These are phyloP conservation scores for Dentipellis fragilis DNA, from an alignment of 768 basidiomycete genomes.

Conservation along the genomic window DNA sequence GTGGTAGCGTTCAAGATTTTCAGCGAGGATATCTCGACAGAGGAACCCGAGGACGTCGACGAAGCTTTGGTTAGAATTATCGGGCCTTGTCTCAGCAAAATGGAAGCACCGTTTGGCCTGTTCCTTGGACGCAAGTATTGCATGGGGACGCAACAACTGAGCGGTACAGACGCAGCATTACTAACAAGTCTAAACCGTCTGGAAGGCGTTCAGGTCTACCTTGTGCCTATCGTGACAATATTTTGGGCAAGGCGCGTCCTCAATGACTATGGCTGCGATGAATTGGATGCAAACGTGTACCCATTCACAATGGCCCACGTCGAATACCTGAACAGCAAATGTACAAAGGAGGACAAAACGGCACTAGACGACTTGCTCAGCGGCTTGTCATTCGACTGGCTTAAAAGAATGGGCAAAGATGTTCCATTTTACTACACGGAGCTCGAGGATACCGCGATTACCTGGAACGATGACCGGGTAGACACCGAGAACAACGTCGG, in stretches of 20 bases:
- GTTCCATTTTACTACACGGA: constrained; percentile 9
- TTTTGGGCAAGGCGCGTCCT: background rate
- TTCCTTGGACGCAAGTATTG: constrained; percentile 20
- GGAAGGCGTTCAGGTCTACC: constrained; percentile 11
- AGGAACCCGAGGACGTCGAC: background rate
- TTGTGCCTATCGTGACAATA: constrained; percentile 14
- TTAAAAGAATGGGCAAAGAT: background rate
- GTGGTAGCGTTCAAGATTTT: constrained; percentile 24
- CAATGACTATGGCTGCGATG: background rate
- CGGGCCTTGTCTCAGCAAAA: background rate
- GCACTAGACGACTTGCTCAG: background rate
- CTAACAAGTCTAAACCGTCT: constrained; percentile 5
- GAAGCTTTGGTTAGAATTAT: constrained; percentile 2
- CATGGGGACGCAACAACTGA: constrained; percentile 16
- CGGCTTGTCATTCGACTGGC: background rate
- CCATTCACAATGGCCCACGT: constrained; percentile 17
- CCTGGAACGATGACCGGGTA: background rate
- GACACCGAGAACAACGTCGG: constrained; percentile 15
- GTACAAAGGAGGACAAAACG: background rate
- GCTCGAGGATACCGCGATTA: background rate
- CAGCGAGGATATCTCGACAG: constrained; percentile 9
- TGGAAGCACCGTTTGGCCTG: constrained; percentile 17
- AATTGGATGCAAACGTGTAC: constrained; percentile 6
- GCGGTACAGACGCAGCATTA: constrained; percentile 17
- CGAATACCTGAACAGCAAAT: constrained; percentile 1